These are phyloP conservation scores for Aspergillus ibericus DNA, from an alignment of 2,329 filamentous ascomycete species.

Conservation along the genomic window DNA sequence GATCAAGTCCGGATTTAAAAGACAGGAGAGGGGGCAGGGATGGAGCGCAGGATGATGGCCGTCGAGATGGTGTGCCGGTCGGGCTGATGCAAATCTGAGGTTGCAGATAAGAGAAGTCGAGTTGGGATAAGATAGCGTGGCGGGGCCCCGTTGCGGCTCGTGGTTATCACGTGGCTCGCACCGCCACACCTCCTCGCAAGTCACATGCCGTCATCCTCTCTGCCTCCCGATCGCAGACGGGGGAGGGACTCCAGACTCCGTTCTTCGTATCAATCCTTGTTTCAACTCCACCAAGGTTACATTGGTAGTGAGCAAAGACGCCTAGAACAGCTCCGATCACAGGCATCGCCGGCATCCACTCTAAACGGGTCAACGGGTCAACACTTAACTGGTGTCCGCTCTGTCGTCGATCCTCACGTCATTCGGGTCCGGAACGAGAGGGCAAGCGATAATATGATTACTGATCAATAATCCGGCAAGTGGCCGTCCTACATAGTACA, in stretches of 20 bases:
- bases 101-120: constrained; percentile 7
- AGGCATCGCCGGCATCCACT: neutral
- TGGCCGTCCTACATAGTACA: neutral
- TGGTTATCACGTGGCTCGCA: neutral
- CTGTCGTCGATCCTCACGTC: constrained; percentile 10
- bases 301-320: neutral
- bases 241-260: neutral
- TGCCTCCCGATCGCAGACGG: neutral
- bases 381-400: constrained; percentile 3
- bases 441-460: neutral
- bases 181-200: neutral
- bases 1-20: neutral
- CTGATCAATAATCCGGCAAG: neutral
- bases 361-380: constrained; percentile 1
- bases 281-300: neutral
- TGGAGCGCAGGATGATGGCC: neutral
- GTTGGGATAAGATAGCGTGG: constrained; percentile 6
- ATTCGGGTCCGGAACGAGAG: neutral
- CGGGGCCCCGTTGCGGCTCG: constrained; percentile 1
- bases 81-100: constrained; percentile 4
- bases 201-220: neutral
- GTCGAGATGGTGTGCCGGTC: neutral
- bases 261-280: neutral
- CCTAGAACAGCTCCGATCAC: neutral
- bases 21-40: neutral